These are phyloP conservation scores for Aspergillus phoenicis DNA, from an alignment of 2,329 filamentous ascomycete species.

Conservation along the genomic window DNA sequence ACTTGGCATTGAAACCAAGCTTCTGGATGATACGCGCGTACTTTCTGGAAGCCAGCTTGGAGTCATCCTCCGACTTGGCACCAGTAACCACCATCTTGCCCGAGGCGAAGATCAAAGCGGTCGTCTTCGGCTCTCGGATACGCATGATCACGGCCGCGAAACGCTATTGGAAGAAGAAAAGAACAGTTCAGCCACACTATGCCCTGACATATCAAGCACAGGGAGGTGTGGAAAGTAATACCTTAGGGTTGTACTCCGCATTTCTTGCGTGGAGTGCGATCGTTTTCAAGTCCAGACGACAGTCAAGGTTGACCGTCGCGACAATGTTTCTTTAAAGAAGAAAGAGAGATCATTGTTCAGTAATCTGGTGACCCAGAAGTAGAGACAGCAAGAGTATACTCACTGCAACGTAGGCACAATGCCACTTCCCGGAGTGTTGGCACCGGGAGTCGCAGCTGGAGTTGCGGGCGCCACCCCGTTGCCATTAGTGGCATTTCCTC, in stretches of 20 bases:
- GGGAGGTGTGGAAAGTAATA: conserved; percentile 54
- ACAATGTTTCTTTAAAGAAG: conserved; percentile 83
- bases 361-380: conserved; percentile 49
- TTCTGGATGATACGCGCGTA: conserved; percentile 99
- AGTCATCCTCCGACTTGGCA: conserved; percentile 97
- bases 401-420: conserved; percentile 95
- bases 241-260: conserved; percentile 98
- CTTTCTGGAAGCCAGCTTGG: conserved; percentile 93
- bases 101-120: conserved; percentile 93
- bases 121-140: conserved; percentile 98
- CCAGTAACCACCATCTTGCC: conserved; percentile 99
- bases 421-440: conserved; percentile 79
- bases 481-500: conserved; percentile 63
- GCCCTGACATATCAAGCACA: conserved; percentile 37
- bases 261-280: conserved; percentile 98
- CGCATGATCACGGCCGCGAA: conserved; percentile 99
- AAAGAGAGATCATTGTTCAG: conserved; percentile 48
- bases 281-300: conserved; percentile 96
- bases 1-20: conserved; percentile 98
- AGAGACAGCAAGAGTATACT: conserved; percentile 63
- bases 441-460: conserved; percentile 87
- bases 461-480: conserved; percentile 85
- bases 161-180: conserved; percentile 64
- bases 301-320: conserved; percentile 97
- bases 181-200: conserved; percentile 49